A percentile compares a stretch with the other conserved stretches of the same genome.
These are phyloP conservation scores for Thermothelomyces thermophilus DNA, from an alignment of 2,329 filamentous ascomycete genomes.

Conservation along the genomic window DNA sequence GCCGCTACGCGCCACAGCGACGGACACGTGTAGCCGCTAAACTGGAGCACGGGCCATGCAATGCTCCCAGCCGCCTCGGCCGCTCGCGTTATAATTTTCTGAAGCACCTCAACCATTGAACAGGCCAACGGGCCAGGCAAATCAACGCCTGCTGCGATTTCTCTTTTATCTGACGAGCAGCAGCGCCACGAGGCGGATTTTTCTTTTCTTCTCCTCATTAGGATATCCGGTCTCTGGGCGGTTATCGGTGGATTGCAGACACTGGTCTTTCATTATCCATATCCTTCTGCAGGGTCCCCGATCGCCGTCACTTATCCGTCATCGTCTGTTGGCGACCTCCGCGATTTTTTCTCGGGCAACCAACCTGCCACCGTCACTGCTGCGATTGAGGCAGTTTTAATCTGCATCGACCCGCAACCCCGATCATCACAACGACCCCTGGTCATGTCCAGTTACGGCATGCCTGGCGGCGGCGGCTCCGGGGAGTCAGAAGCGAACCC, in stretches of 20 bases:
- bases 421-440: not conserved
- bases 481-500: slow-evolving; percentile 28
- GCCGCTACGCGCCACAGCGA: slow-evolving; percentile 15
- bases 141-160: slow-evolving; percentile 3
- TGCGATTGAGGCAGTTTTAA: too few relatives aligned
- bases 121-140: not conserved
- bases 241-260: not conserved
- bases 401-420: not conserved
- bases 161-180: slow-evolving; percentile 2
- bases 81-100: slow-evolving; percentile 9
- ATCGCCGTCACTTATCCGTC: slow-evolving; percentile 13
- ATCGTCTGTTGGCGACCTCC: slow-evolving; percentile 3
- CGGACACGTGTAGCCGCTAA: slow-evolving; percentile 20
- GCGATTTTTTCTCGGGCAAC: too few relatives aligned
- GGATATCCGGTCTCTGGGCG: not conserved
- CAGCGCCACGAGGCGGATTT: not conserved
- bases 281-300: not conserved
- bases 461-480: slow-evolving; percentile 19
- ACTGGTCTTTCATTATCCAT: too few relatives aligned
- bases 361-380: too few relatives aligned
- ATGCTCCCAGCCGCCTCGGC: slow-evolving; percentile 15
- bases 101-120: not conserved
- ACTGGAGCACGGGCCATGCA: slow-evolving; percentile 15
- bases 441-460: slow-evolving; percentile 25
- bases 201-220: not conserved